Evolutionary conservation across 495 filamentous ascomycete species (phyloP), one percentile per base, ranked within the genome.

Genomic region (Talaromyces thailandensis): DNA sequence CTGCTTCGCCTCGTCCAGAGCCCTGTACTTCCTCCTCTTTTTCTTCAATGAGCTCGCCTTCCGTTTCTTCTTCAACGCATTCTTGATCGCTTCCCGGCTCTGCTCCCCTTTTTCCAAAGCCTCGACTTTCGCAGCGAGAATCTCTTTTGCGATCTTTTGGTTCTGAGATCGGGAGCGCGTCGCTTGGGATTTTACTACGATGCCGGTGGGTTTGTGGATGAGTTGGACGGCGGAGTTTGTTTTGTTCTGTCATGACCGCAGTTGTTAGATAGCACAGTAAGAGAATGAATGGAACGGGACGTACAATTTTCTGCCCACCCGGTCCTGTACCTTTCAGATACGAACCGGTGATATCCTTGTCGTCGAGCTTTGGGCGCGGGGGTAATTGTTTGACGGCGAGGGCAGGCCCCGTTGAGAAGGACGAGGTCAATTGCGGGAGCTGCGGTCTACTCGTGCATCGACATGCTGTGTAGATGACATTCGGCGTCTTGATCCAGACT

Each of bases 171-270:
- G 86, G 0, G 90, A 94, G 21, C 94, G 87, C 4, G 95, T 97
- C 6, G 86, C 91, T 74, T 98, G 94, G 45, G 81, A 92, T 73
- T 98, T 98, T 11, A 98, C 78, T 24, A 97, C 92, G 28, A 96
- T 75, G 56, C 93, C 93, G 8, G 92, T 93, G 14, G 93, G 91
- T 23, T 89, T 74, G 75, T 98, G 94, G 62, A 85, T 93, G 26
- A 98, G 81, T 69, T 98, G 95, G 43, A 98, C 94, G 53, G 94
- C 94, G 8, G 91, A 97, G 65, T 86, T 87, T 24, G 94, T 98
- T 87, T 98, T 98, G 77, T 98, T 98, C 89, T 93, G 60, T 37
- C 1, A 16, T 23, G 5, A 25, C 23, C 24, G 11, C 18, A 9
- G 16, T 4, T 60, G 23, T 43, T 55, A 61, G 58, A 43, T 25